These are phyloP conservation scores for Pythium phragmitis DNA, from an alignment of 352 stramenopile genomes.

Conservation along the genomic window DNA sequence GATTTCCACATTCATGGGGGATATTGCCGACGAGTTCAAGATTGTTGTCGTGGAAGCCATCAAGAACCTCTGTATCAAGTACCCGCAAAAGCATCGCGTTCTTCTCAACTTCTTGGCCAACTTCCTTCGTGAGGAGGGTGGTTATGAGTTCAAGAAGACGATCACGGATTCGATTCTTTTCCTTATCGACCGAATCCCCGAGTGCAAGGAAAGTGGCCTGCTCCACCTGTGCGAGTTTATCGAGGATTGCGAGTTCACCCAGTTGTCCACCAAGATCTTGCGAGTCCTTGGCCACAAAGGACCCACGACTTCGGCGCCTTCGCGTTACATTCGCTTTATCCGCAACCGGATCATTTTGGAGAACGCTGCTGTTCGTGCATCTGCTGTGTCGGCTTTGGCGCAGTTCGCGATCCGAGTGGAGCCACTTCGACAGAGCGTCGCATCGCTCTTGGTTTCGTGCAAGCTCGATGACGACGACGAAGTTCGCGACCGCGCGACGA, in stretches of 20 bases:
- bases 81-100: slow-evolving; percentile 97
- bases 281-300: slow-evolving; percentile 95
- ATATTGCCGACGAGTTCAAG: slow-evolving; percentile 99
- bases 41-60: slow-evolving; percentile 98
- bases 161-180: slow-evolving; percentile 98
- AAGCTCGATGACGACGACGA: slow-evolving; percentile 98
- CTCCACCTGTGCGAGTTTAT: slow-evolving; percentile 99
- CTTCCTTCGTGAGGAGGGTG: slow-evolving; percentile 95
- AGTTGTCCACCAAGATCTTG: slow-evolving; percentile 93
- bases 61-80: slow-evolving; percentile 97
- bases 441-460: slow-evolving; percentile 93
- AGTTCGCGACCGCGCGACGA: slow-evolving; percentile 91
- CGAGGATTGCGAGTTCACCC: slow-evolving; percentile 95
- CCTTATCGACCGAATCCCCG: slow-evolving; percentile 95
- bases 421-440: slow-evolving; percentile 91
- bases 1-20: slow-evolving; percentile 98
- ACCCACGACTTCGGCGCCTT: slow-evolving; percentile 91
- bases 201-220: slow-evolving; percentile 96
- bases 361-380: slow-evolving; percentile 95
- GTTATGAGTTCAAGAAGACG: slow-evolving; percentile 99
- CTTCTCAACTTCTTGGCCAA: slow-evolving; percentile 98
- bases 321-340: slow-evolving; percentile 99
- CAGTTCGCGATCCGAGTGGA: slow-evolving; percentile 96
- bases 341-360: slow-evolving; percentile 99
- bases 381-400: slow-evolving; percentile 94